phyloP scores from a whole-genome alignment of 495 filamentous ascomycete genomes.

The Podospora bellae-mahoneyi region DNA sequence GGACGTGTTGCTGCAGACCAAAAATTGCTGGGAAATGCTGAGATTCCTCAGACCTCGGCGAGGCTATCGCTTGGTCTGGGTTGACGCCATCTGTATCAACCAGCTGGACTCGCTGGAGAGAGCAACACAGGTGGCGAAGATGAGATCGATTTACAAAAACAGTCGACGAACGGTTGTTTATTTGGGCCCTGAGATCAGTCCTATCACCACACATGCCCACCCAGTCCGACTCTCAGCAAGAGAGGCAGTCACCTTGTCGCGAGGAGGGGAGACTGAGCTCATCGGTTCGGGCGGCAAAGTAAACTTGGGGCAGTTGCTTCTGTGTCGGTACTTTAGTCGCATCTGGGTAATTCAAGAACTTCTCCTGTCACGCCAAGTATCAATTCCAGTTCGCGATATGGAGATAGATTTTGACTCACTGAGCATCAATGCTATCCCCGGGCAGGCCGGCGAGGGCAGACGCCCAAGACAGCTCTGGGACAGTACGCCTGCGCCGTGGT shows the following conservation, averaged over 20 bases:
- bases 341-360: conserved; percentile 19
- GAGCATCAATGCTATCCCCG: not conserved
- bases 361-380: conserved; percentile 12
- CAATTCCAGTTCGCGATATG: conserved; percentile 5
- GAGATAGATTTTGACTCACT: conserved; percentile 3
- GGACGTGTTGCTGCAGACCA: conserved; percentile 31
- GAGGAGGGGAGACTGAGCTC: not conserved
- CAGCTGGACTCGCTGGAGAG: conserved; percentile 23
- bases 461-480: not conserved
- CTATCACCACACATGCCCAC: not conserved
- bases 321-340: conserved; percentile 15
- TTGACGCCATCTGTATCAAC: conserved; percentile 28
- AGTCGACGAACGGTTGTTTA: conserved; percentile 12
- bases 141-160: conserved; percentile 25
- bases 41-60: conserved; percentile 19
- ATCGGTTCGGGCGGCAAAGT: not conserved
- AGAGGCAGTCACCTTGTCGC: not conserved
- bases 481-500: conserved; percentile 6
- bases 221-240: not conserved
- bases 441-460: too few species aligned
- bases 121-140: conserved; percentile 24
- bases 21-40: conserved; percentile 34
- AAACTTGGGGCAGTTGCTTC: not conserved
- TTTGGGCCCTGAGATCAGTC: conserved; percentile 6
- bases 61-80: conserved; percentile 19